Conservation (phyloP, 1,139 yeast species). For the Diutina mesorugosa region DNA sequence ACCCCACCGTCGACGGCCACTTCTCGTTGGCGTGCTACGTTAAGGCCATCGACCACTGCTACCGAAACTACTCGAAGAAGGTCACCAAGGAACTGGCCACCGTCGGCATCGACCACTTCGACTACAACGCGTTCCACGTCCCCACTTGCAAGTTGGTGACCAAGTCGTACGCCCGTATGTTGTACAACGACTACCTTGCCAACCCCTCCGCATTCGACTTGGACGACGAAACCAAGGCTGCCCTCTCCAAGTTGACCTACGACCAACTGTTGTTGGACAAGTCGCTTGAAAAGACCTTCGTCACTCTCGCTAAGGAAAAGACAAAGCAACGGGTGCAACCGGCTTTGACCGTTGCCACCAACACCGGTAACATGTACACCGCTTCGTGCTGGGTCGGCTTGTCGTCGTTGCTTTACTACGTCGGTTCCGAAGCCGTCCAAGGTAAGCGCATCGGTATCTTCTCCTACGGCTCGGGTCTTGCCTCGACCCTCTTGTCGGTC, state of each 20-base stretch:
- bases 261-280: conserved; percentile 73
- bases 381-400: conserved; percentile 88
- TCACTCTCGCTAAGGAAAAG: conserved; percentile 63
- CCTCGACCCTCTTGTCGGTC: conserved; percentile 77
- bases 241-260: conserved; percentile 49
- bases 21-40: conserved; percentile 90
- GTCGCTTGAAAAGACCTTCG: conserved; percentile 72
- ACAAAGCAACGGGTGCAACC: conserved; percentile 66
- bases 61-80: conserved; percentile 71
- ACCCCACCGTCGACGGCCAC: conserved; percentile 97
- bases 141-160: conserved; percentile 95
- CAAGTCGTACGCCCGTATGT: conserved; percentile 85
- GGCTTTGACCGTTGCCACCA: conserved; percentile 79
- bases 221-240: conserved; percentile 42
- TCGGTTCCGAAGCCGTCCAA: conserved; percentile 62
- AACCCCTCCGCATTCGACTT: conserved; percentile 43
- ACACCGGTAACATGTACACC: conserved; percentile 98
- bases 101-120: conserved; percentile 67
- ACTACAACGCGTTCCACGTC: conserved; percentile 94
- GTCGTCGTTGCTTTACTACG: conserved; percentile 66
- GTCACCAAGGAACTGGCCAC: conserved; percentile 45
- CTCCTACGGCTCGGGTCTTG: conserved; percentile 97
- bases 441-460: conserved; percentile 83
- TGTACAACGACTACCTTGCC: conserved; percentile 75
- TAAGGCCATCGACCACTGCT: conserved; percentile 82